These are phyloP conservation scores for Catharanthus roseus DNA, from an alignment of 257 asterid genomes.

Conservation along the genomic window DNA sequence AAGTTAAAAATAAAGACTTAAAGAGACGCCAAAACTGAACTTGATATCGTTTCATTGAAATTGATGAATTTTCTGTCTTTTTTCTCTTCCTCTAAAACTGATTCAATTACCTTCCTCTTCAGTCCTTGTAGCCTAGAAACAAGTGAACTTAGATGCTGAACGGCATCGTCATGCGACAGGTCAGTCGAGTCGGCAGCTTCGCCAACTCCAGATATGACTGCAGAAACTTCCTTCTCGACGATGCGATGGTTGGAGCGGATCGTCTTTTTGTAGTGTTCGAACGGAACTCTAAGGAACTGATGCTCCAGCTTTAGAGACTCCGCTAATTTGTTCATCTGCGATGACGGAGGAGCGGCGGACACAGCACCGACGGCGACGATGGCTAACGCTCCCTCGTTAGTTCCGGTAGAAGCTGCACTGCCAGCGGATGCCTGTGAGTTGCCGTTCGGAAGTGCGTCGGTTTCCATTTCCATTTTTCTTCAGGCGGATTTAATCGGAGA, in stretches of 20 bases:
- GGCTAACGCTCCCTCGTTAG: constrained; percentile 16
- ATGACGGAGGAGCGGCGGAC: constrained; percentile 33
- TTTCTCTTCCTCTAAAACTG: background rate
- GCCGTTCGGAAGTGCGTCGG: constrained; percentile 54
- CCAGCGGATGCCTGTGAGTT: constrained; percentile 26
- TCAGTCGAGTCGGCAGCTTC: constrained; percentile 46
- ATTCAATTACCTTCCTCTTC: constrained; percentile 67
- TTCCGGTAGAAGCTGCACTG: constrained; percentile 2
- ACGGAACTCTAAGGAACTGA: constrained; percentile 96
- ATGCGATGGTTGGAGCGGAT: constrained; percentile 89
- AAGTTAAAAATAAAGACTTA: background rate
- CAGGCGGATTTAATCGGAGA: constrained; percentile 2
- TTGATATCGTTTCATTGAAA: background rate
- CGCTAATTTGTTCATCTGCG: constrained; percentile 47
- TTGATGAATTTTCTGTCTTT: background rate
- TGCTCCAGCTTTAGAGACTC: constrained; percentile 84
- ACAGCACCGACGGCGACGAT: constrained; percentile 5
- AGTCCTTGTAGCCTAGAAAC: constrained; percentile 86
- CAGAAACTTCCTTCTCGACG: constrained; percentile 78
- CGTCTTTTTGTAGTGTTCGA: constrained; percentile 89
- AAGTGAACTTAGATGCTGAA: constrained; percentile 61
- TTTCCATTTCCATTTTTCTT: constrained; percentile 47
- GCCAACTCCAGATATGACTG: constrained; percentile 57
- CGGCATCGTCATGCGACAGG: constrained; percentile 65
- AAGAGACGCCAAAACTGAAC: too few species aligned